Percentiles rank a stretch among this genome's conserved stretches.
Evolutionary conservation across 2,329 filamentous ascomycete species (phyloP).

Genomic region (Paecilomyces dactylethromorphus): DNA sequence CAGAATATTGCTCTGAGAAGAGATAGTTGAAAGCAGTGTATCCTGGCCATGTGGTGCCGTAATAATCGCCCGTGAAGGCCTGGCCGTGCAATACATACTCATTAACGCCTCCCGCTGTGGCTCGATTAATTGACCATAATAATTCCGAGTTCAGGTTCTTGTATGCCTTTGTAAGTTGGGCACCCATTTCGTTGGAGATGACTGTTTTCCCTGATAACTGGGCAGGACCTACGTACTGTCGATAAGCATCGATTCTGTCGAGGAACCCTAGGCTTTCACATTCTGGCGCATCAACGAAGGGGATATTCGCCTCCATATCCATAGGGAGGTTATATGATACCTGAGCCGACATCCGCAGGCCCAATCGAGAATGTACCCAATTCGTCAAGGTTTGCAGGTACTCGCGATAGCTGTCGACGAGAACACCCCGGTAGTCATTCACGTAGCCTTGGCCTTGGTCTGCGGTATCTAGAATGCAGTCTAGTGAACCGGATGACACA

Average conservation of each 20-base stretch:
- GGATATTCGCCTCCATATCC: slow-evolving; percentile 36
- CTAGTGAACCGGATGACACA: too few species aligned
- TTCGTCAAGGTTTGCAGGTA: slow-evolving; percentile 24
- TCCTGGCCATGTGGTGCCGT: too few species aligned
- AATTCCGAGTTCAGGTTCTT: slow-evolving; percentile 18
- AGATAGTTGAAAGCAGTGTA: too few species aligned
- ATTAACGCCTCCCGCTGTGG: slow-evolving; percentile 37
- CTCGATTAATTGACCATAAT: slow-evolving; percentile 31
- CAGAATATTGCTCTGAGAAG: too few species aligned
- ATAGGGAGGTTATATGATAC: slow-evolving; percentile 37
- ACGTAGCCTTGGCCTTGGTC: slow-evolving; percentile 14
- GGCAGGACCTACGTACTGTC: slow-evolving; percentile 34
- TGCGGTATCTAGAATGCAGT: slow-evolving; percentile 2
- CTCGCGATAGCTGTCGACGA: slow-evolving; percentile 18
- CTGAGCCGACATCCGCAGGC: slow-evolving; percentile 33
- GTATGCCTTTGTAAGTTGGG: slow-evolving; percentile 14
- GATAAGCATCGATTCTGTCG: slow-evolving; percentile 33
- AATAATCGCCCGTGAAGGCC: slow-evolving; percentile 26
- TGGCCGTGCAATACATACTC: slow-evolving; percentile 41
- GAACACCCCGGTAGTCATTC: slow-evolving; percentile 12
- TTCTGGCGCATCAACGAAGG: slow-evolving; percentile 34
- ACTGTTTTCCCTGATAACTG: slow-evolving; percentile 31
- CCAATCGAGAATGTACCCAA: slow-evolving; percentile 26
- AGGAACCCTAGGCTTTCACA: slow-evolving; percentile 33
- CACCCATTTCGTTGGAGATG: slow-evolving; percentile 36